These are phyloP conservation scores for Henckelia pumila DNA, from an alignment of 257 asterid genomes.

Conservation along the genomic window DNA sequence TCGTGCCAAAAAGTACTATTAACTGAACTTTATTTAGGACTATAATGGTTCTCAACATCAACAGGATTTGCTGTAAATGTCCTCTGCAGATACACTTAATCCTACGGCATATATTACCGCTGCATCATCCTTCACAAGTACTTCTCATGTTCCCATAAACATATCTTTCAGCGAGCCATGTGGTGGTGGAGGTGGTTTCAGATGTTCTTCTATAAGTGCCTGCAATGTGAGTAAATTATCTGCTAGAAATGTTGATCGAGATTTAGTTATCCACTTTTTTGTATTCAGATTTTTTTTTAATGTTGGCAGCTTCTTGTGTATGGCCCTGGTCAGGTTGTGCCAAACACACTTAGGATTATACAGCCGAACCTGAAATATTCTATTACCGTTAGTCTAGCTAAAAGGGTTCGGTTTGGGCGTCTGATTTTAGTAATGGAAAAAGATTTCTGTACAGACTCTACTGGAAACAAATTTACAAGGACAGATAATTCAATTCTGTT, in stretches of 20 bases:
- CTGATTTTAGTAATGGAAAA: constrained; percentile 66
- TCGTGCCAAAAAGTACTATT: not conserved
- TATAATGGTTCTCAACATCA: not conserved
- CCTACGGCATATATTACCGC: constrained; percentile 72
- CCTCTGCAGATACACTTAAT: constrained; percentile 64
- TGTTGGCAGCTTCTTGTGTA: constrained; percentile 76
- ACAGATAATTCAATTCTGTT: constrained; percentile 66
- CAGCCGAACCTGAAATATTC: constrained; percentile 62
- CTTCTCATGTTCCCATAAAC: constrained; percentile 58
- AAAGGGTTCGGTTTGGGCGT: constrained; percentile 61
- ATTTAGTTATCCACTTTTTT: not conserved
- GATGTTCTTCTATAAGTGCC: constrained; percentile 61
- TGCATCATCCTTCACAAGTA: constrained; percentile 58
- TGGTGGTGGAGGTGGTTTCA: constrained; percentile 63
- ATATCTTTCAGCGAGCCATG: constrained; percentile 78
- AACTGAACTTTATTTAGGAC: not conserved
- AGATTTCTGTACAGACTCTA: constrained; percentile 69
- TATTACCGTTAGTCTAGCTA: constrained; percentile 53
- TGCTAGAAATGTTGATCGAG: constrained; percentile 25
- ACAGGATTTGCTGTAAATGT: constrained; percentile 16
- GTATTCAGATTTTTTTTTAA: not conserved
- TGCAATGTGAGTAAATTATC: constrained; percentile 81
- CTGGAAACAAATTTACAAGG: constrained; percentile 72
- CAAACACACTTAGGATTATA: constrained; percentile 48
- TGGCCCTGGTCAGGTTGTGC: constrained; percentile 75